Base-by-base conservation (phyloP, 306 rosid genomes). In the Vicia faba region DNA sequence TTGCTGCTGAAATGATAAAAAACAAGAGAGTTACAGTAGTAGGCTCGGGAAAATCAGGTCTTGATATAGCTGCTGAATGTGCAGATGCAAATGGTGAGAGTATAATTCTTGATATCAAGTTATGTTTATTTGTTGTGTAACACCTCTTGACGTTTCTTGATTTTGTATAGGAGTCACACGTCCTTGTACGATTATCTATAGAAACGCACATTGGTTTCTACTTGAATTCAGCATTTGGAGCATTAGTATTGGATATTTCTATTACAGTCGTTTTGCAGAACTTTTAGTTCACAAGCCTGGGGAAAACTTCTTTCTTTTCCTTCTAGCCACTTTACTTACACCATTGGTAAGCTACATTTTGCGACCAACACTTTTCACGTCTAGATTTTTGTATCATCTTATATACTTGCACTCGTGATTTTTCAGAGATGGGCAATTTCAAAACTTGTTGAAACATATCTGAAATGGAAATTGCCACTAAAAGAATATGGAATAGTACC, bases 281-380 rank as follows among this genome's bases (percentile, higher is more conserved):
- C 77, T 84, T 70, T n/a, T 73, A 61, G 18, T 84, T 76, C 89
- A 81, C 68, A 84, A 81, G 72, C 86, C 89, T 8, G 84, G 86
- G 10, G 82, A 81, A 74, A 3, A 75, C 12, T 65, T 69, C 41
- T 25, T 76, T 16, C 79, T 69, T 5, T n/a, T 67, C 51, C 60
- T 80, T 43, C 13, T 86, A 25, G 82, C 86, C 35, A 69, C 79
- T 68, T 55, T 83, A 23, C 72, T 83, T 31, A 75, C 88, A 13
- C 91, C 54, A 46, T 15, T 46, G 54, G 54, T 46, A 46, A 7
- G 13, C 11, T 40, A 39, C 9, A 33, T 33, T 33, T 33, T 33
- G 7, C 38, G 7, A 33, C 36, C 38, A 33, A 33, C 38, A 33
- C 38, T 33, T 33, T 33, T 7, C 2, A 7, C 38, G 7, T 33